Evolutionary conservation across 495 filamentous ascomycete genomes (phyloP), one percentile per base, ranked within the genome.

Genomic region (Neurospora sp.): DNA sequence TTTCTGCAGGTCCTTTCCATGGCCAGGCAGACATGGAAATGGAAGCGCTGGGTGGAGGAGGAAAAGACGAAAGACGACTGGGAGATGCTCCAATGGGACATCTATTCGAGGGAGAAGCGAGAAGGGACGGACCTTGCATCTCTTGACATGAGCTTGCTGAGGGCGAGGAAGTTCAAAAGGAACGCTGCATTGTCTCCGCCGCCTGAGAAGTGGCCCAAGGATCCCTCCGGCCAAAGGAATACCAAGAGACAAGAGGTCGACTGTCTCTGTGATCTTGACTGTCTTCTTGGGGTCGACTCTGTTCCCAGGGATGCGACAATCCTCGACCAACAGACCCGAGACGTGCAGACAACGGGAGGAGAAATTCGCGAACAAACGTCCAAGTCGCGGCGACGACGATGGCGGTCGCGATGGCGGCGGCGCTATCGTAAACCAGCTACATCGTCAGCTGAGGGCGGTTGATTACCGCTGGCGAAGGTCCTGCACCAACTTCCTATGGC

Each of bases 71-170:
- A 10, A 0, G n/a, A 20, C 0, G 44, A 48, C 0, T 48, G 3
- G 3, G n/a, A n/a, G 1, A 20, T 4, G 1, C 4, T 48, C 3
- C 0, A 1, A 4, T 44, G 7, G 16, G 10, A 0, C 5, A 3
- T 5, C 8, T 8, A 48, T 11, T 20, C 44, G 44, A 48, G 3
- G 44, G 44, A 48, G 44, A 20, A n/a, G 44, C 44, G 44, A 1
- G n/a, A 9, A 20, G n/a, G 44, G 3, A 20, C 1, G 9, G 44
- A 20, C 44, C 44, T 48, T 4, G 9, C 20, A 48, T 3, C n/a
- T 20, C 44, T 48, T 10, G 44, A 48, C 0, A 48, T 48, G 44
- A 48, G 44, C 44, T 48, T 8, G 44, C 44, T 48, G 44, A 1
- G 5, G 0, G n/a, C 44, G 44, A 20, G 44, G n/a, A 20, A 20